Base-by-base conservation (phyloP, 768 basidiomycete genomes). In the Pisolithus sp. region DNA sequence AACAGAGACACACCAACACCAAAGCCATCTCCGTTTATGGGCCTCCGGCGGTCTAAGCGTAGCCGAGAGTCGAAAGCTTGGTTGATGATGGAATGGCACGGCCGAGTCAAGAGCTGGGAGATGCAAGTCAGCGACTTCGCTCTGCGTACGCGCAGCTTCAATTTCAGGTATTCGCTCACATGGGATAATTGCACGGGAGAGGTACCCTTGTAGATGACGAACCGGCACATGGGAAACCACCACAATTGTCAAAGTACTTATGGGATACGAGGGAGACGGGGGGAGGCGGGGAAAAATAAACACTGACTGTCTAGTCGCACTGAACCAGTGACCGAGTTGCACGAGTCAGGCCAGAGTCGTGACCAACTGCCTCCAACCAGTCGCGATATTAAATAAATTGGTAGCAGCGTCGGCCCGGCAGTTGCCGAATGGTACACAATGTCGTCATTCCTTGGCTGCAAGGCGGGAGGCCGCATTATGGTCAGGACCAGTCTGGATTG, bases 21-120 rank as follows among this genome's bases (percentile, higher is more conserved):
- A 66, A 98, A 98, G 0, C 95, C 95, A 66, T 97, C 94, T 8
- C 91, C 90, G 58, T 93, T 93, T 69, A 93, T 91, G n/a, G 90
- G 91, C 54, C 89, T 70, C 51, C 90, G 76, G 57, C 73, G 77
- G 62, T 93, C 90, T 48, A 92, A 67, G 18, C 95, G 81, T 30
- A 99, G 75, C 7, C 94, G 80, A 20, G 92, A 94, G 71, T 97
- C 95, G 62, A 93, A 94, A 0, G 95, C 93, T 71, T 96, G 93
- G 67, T 95, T 95, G 67, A 94, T 96, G 71, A 97, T 96, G 3
- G 89, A 92, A 71, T 97, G 95, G 54, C 86, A 85, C 47, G 95
- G 95, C 45, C 89, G 79, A 41, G 94, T 98, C 59, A 97, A 77
- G n/a, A 97, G 80, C 80, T 91, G 58, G 30, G 48, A 21, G 34